phyloP scores from a whole-genome alignment of 225 moss, liverwort and hornwort genomes.

The Takakia lepidozioides region DNA sequence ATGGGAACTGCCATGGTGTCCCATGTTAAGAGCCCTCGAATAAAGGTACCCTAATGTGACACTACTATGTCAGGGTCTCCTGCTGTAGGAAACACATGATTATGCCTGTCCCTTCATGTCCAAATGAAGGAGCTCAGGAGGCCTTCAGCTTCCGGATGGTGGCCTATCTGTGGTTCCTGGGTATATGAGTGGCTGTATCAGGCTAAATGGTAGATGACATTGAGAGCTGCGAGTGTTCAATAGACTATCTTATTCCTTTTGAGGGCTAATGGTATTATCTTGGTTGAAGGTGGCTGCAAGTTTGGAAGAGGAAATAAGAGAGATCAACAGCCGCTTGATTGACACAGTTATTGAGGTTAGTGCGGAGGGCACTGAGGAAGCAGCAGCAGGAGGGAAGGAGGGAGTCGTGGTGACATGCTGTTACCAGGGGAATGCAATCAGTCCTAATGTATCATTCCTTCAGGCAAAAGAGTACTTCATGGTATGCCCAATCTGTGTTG shows the following conservation, averaged over 20 bases:
- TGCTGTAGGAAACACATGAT: no score
- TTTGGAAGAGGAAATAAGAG: conserved; percentile 68
- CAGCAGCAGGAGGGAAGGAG: conserved; percentile 64
- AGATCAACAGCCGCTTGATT: conserved; percentile 68
- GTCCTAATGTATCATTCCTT: conserved; percentile 52
- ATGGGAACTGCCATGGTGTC: conserved; percentile 27
- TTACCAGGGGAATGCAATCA: conserved; percentile 68
- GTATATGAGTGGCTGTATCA: no score
- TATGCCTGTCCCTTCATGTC: no score
- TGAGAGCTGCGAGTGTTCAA: no score
- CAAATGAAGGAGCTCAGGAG: no score
- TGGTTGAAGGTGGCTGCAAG: conserved; percentile 47
- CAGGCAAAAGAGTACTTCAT: conserved; percentile 42
- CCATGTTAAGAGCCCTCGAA: conserved; percentile 54
- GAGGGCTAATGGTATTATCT: no score
- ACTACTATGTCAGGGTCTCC: no score
- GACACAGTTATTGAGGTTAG: conserved; percentile 88
- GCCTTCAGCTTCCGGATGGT: no score
- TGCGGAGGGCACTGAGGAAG: conserved; percentile 73
- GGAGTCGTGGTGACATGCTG: conserved; percentile 85
- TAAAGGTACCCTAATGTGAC: conserved; percentile 38
- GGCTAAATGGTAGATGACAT: no score
- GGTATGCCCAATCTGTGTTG: conserved; percentile 13
- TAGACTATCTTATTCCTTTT: no score
- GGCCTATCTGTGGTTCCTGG: no score